A percentile compares a stretch with the other conserved stretches of the same genome.
These are phyloP conservation scores for Trichoderma atroviride DNA, from an alignment of 2,329 filamentous ascomycete species.

Conservation along the genomic window DNA sequence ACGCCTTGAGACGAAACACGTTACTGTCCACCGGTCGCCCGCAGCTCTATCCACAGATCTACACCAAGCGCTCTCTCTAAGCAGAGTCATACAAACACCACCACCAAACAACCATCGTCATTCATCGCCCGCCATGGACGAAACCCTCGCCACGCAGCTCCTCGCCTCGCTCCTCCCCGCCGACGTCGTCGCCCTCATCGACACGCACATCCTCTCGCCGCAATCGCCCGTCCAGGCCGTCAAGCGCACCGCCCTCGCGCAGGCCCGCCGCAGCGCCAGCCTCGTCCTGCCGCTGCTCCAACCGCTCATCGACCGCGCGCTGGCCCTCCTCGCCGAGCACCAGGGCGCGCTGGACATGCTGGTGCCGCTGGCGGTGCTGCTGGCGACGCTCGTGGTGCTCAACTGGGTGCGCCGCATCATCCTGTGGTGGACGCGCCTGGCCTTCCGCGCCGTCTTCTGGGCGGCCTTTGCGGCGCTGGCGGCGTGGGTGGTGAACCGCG, in stretches of 20 bases:
- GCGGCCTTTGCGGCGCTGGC: slow-evolving; percentile 56
- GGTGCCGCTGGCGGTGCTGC: slow-evolving; percentile 41
- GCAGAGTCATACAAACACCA: background rate
- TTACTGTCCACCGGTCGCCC: background rate
- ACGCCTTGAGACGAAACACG: background rate
- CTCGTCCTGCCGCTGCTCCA: slow-evolving; percentile 46
- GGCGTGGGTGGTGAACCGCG: slow-evolving; percentile 64
- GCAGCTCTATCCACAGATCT: background rate
- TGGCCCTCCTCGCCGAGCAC: slow-evolving; percentile 41
- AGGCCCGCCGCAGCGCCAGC: slow-evolving; percentile 37
- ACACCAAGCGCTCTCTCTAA: background rate
- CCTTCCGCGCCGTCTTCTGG: slow-evolving; percentile 66
- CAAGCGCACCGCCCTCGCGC: slow-evolving; percentile 39
- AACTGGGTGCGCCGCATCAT: slow-evolving; percentile 72
- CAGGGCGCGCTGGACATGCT: slow-evolving; percentile 40
- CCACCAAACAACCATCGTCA: background rate
- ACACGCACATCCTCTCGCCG: slow-evolving; percentile 52
- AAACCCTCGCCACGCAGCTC: slow-evolving; percentile 38
- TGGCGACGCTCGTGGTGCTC: slow-evolving; percentile 66
- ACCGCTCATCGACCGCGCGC: slow-evolving; percentile 46
- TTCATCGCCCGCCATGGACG: slow-evolving; percentile 35
- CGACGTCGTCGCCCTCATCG: slow-evolving; percentile 47
- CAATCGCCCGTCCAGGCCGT: slow-evolving; percentile 49
- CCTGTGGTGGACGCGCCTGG: slow-evolving; percentile 74
- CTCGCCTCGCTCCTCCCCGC: slow-evolving; percentile 49